Conservation (phyloP, 768 basidiomycete genomes). For the Chalciporus piperatus region DNA sequence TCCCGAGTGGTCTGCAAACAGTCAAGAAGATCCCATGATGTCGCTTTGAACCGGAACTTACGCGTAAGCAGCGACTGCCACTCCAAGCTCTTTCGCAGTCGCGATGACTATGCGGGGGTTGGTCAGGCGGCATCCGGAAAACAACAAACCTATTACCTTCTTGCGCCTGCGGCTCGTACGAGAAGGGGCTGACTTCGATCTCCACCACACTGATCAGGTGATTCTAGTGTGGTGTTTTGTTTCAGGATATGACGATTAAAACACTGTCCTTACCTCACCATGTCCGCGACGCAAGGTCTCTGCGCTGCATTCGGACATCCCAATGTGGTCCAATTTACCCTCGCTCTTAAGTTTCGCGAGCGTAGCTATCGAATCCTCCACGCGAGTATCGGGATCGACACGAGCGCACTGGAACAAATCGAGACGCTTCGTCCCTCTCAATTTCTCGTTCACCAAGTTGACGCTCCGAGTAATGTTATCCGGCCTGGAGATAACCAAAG, state of each 20-base stretch:
- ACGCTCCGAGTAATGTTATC: constrained; percentile 49
- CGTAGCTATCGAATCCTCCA: too few species aligned
- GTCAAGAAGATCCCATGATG: constrained; percentile 50
- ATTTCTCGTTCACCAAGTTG: constrained; percentile 38
- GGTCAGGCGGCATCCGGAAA: neutral
- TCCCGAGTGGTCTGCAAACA: too few species aligned
- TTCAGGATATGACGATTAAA: neutral
- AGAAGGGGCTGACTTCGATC: constrained; percentile 64
- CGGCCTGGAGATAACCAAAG: constrained; percentile 18
- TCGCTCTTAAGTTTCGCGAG: constrained; percentile 37
- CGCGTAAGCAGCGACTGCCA: constrained; percentile 62
- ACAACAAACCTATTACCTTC: constrained; percentile 26
- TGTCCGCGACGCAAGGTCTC: constrained; percentile 43
- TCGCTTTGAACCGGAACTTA: constrained; percentile 19
- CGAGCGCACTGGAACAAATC: constrained; percentile 61
- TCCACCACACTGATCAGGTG: constrained; percentile 59
- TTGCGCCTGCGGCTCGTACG: constrained; percentile 50
- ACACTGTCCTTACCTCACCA: constrained; percentile 10
- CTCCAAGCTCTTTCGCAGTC: constrained; percentile 50
- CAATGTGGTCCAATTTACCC: constrained; percentile 49
- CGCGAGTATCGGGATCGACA: constrained; percentile 41
- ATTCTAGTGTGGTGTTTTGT: constrained; percentile 32
- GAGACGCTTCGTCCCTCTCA: constrained; percentile 52
- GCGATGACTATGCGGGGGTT: constrained; percentile 40
- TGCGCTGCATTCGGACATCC: constrained; percentile 52